These are phyloP conservation scores for Penicillium sp. DNA, from an alignment of 2,329 filamentous ascomycete genomes.

Conservation along the genomic window DNA sequence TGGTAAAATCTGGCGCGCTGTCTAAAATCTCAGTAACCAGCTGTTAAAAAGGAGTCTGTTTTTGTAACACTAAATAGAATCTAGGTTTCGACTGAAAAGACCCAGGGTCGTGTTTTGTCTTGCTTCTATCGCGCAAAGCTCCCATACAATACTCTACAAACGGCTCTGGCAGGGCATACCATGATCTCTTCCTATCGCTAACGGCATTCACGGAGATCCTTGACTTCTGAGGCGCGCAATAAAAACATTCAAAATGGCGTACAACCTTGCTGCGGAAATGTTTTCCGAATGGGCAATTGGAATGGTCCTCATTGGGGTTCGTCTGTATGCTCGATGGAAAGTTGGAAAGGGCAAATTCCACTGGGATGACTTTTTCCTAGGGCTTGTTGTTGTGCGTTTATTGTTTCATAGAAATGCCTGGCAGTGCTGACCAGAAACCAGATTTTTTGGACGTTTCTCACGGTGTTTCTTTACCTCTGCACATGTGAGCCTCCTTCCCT, in stretches of 20 bases:
- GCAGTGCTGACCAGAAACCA: background rate
- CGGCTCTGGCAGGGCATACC: too few species aligned
- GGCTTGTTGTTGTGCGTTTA: constrained; percentile 12
- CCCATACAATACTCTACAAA: too few species aligned
- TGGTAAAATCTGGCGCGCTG: too few species aligned
- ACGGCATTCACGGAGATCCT: too few species aligned
- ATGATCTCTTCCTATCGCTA: too few species aligned
- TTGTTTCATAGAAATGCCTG: background rate
- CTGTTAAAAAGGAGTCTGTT: too few species aligned
- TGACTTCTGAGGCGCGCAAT: too few species aligned
- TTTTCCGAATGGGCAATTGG: constrained; percentile 25
- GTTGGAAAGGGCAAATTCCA: constrained; percentile 15
- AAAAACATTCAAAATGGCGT: constrained; percentile 10
- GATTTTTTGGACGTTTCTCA: constrained; percentile 23
- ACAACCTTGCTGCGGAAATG: constrained; percentile 24
- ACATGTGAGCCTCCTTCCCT: constrained; percentile 7
- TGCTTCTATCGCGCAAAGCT: too few species aligned
- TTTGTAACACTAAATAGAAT: too few species aligned
- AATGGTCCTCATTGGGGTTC: constrained; percentile 17
- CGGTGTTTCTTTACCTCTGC: constrained; percentile 20
- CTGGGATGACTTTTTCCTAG: constrained; percentile 23
- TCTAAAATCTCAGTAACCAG: too few species aligned
- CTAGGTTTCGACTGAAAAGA: too few species aligned
- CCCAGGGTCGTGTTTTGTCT: too few species aligned
- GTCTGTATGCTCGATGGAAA: constrained; percentile 23